phyloP scores from a whole-genome alignment of 306 rosid genomes.

The Pterocarpus macrocarpus region DNA sequence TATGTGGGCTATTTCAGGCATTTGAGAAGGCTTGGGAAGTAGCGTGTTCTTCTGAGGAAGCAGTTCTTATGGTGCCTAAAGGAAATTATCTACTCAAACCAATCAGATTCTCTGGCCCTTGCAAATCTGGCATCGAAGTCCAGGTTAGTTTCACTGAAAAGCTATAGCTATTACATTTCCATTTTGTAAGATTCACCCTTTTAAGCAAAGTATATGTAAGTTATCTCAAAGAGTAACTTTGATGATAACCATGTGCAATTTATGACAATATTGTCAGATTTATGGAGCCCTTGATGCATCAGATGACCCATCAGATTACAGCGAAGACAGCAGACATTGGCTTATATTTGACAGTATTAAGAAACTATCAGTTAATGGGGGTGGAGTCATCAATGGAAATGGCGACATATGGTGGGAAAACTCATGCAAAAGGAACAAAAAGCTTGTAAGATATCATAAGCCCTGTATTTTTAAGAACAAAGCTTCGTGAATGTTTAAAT shows the following conservation, averaged over 20 bases:
- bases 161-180: background rate
- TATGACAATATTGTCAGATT: conserved; percentile 48
- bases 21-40: conserved; percentile 74
- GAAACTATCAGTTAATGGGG: conserved; percentile 59
- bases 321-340: conserved; percentile 58
- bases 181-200: background rate
- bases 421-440: conserved; percentile 70
- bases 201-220: background rate
- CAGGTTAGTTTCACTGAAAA: conserved; percentile 55
- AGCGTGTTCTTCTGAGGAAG: conserved; percentile 59
- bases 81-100: conserved; percentile 72
- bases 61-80: conserved; percentile 52
- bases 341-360: conserved; percentile 57
- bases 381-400: conserved; percentile 81
- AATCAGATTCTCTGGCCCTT: conserved; percentile 75
- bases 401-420: conserved; percentile 86
- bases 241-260: background rate
- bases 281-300: conserved; percentile 75
- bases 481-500: too few relatives aligned
- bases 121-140: conserved; percentile 63
- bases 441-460: conserved; percentile 51
- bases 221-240: background rate
- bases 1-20: conserved; percentile 55
- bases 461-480: background rate
- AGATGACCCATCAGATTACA: conserved; percentile 57